These are phyloP conservation scores for Saprolegnia parasitica DNA, from an alignment of 352 stramenopile genomes.

Conservation along the genomic window DNA sequence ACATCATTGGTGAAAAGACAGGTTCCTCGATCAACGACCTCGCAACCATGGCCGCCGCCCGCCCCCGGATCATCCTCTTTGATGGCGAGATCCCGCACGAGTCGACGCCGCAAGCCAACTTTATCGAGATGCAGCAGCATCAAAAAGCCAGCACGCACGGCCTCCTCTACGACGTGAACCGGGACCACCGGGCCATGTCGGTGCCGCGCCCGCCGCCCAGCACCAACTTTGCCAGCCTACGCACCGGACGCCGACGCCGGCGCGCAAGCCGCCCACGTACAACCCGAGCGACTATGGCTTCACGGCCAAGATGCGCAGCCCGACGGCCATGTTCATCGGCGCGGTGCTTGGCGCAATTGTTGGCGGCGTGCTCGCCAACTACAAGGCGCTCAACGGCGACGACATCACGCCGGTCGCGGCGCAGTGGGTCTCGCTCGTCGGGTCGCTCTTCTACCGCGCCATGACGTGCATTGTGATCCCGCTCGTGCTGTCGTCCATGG, in stretches of 20 bases:
- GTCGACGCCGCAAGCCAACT: conserved; percentile 16
- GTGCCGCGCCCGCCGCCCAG: not conserved
- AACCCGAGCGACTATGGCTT: conserved; percentile 10
- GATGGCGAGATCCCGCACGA: conserved; percentile 17
- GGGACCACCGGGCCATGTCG: not conserved
- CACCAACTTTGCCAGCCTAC: not conserved
- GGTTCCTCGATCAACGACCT: not conserved
- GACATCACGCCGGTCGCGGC: conserved; percentile 36
- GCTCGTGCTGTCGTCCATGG: conserved; percentile 62
- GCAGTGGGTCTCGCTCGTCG: conserved; percentile 53
- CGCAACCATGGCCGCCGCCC: conserved; percentile 3
- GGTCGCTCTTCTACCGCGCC: conserved; percentile 53
- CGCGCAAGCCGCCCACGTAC: not conserved
- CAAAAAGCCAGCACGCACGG: conserved; percentile 4
- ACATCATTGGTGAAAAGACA: not conserved
- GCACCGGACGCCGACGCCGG: not conserved
- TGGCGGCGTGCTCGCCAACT: conserved; percentile 43
- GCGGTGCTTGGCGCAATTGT: conserved; percentile 43
- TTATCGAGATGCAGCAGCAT: conserved; percentile 18
- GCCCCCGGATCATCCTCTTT: conserved; percentile 26
- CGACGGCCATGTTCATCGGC: conserved; percentile 29
- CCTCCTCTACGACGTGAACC: not conserved
- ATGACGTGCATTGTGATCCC: conserved; percentile 66
- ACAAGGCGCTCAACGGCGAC: conserved; percentile 24
- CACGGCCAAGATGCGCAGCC: not conserved